Conservation (phyloP, 169 alveolate species). For the Eimeria necatrix region DNA sequence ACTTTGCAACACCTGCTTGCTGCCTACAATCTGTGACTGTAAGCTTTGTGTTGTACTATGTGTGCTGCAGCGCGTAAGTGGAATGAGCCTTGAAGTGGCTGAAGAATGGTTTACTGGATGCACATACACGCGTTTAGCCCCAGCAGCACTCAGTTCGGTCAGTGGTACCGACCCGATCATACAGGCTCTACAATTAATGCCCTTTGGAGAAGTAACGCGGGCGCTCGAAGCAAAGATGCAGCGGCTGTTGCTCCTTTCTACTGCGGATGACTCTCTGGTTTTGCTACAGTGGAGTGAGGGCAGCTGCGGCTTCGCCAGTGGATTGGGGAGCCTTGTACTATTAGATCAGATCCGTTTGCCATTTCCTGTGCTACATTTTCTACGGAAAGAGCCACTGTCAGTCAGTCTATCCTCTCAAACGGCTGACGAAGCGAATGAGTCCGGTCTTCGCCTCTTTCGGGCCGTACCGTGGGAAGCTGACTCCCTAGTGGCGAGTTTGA, state of each 20-base stretch:
- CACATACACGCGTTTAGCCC: constrained; percentile 72
- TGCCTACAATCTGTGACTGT: neutral
- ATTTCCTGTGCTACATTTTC: constrained; percentile 30
- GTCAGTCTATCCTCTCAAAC: too few relatives aligned
- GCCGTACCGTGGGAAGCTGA: constrained; percentile 49
- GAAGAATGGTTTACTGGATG: constrained; percentile 75
- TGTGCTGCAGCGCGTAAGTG: constrained; percentile 37
- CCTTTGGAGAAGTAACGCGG: constrained; percentile 11
- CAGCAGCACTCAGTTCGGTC: constrained; percentile 46
- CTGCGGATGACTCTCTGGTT: constrained; percentile 56
- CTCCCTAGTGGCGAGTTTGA: neutral
- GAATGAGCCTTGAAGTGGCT: constrained; percentile 46
- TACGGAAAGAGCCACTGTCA: constrained; percentile 6
- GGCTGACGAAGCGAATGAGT: neutral
- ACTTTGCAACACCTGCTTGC: neutral
- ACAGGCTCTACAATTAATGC: constrained; percentile 61
- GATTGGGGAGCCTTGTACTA: constrained; percentile 57
- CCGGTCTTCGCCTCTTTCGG: neutral
- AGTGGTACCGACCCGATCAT: constrained; percentile 38
- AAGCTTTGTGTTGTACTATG: neutral
- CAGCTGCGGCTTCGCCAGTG: neutral
- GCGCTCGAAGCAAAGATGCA: constrained; percentile 61
- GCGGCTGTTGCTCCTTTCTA: constrained; percentile 74
- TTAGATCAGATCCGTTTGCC: constrained; percentile 38
- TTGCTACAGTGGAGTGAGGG: constrained; percentile 66